Base-by-base conservation (phyloP, 495 filamentous ascomycete species). In the Melanomma pulvis-pyrius region DNA sequence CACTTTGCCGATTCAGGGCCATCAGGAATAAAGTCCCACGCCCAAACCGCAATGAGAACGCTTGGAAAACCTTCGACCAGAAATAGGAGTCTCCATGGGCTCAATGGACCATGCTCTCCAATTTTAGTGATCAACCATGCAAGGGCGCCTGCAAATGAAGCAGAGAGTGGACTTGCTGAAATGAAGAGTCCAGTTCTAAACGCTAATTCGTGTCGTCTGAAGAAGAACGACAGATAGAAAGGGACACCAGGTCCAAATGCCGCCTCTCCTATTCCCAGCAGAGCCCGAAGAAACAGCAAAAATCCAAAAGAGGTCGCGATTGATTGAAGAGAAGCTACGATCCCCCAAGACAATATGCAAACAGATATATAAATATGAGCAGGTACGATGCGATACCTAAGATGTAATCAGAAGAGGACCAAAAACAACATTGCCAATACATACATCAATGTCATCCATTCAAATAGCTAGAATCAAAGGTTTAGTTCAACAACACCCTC, bases 161-260 rank as follows among this genome's bases (percentile, higher is more conserved):
- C 92, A 0, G 92, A 91, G 13, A 96, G 78, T 0, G 92, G 92
- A 0, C 90, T 90, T 0, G 90, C 88, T 0, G 89, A 88, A 6
- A 96, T 76, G 75, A 92, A 93, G 21, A 96, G 73, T 44, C 92
- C 92, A 57, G 86, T 88, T 11, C 92, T 83, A 34, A 96, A 77
- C 17, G 91, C 92, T 0, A 96, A 76, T 72, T 94, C 92, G 46
- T 87, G 81, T 5, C 92, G 83, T 22, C 87, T 84, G 72, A 96
- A 97, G 80, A 96, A 96, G 78, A 93, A 94, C 0, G 87, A 90
- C 0, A 96, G 80, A 2, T 93, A 79, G 65, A 88, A 93, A 0
- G 90, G 90, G 5, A 92, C 79, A 2, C 86, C 86, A 58, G 68
- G 75, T 32, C 66, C 64, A 46, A 71, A 94, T 0, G 66, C 71